Conservation (phyloP, 371 early-diverging fungal species). For the Zychaea mexicana region DNA sequence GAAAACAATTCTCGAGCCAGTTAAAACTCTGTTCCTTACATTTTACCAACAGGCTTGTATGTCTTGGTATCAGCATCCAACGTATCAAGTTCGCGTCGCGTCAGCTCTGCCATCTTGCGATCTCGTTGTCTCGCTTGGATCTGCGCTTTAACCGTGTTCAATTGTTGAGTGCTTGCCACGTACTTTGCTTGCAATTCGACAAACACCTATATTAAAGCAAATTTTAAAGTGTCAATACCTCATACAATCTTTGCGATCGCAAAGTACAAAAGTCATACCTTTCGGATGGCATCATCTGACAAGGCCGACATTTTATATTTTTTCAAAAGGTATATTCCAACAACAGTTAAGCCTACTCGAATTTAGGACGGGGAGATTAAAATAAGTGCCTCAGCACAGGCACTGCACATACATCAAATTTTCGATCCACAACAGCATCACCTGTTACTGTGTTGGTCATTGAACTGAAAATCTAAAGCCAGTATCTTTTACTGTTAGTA, state of each 20-base stretch:
- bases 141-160: conserved; percentile 68
- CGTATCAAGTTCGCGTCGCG: conserved; percentile 68
- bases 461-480: too few relatives aligned
- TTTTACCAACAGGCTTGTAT: conserved; percentile 80
- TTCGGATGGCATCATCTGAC: conserved; percentile 50
- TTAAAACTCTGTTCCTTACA: conserved; percentile 42
- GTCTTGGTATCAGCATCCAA: conserved; percentile 61
- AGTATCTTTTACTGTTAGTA: too few relatives aligned
- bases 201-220: conserved; percentile 46
- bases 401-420: too few relatives aligned
- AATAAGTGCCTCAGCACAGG: too few relatives aligned
- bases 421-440: too few relatives aligned
- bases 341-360: neutral
- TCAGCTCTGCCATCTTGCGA: conserved; percentile 71
- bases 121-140: conserved; percentile 71
- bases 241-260: too few relatives aligned
- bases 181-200: conserved; percentile 66
- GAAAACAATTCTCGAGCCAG: too few relatives aligned
- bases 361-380: neutral
- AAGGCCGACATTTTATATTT: conserved; percentile 35
- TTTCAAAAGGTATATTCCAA: neutral
- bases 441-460: too few relatives aligned
- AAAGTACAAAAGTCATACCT: too few relatives aligned
- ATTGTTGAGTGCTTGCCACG: conserved; percentile 66
- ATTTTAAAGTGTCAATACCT: neutral